phyloP scores from a whole-genome alignment of 176 grass and related monocot genomes.

The Eleusine indica region DNA sequence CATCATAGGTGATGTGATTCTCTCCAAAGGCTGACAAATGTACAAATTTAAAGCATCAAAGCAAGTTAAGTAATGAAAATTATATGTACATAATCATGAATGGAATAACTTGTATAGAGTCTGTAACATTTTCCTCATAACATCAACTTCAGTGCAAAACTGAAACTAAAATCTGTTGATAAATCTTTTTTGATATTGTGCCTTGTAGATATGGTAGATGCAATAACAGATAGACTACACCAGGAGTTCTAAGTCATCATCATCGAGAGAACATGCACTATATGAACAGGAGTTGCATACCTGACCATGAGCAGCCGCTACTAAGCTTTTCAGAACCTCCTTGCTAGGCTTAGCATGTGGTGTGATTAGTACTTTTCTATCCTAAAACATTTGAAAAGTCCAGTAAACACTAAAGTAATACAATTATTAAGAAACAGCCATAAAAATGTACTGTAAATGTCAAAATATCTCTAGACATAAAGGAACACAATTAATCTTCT shows the following conservation, averaged over 20 bases:
- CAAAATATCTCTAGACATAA: constrained; percentile 32
- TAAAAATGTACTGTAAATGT: constrained; percentile 1
- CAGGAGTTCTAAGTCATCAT: not conserved
- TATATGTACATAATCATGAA: constrained; percentile 18
- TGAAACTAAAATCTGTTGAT: not conserved
- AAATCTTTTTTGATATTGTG: not conserved
- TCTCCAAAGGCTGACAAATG: constrained; percentile 45
- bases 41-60: not conserved
- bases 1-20: constrained; percentile 44
- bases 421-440: not conserved
- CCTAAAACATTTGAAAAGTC: constrained; percentile 53
- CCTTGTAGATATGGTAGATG: constrained; percentile 3
- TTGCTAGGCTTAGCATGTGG: constrained; percentile 70
- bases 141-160: not conserved
- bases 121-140: not conserved
- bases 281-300: constrained; percentile 40
- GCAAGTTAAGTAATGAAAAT: constrained; percentile 29
- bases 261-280: not conserved
- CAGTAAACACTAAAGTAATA: constrained; percentile 9
- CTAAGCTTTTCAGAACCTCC: constrained; percentile 75
- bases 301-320: constrained; percentile 74
- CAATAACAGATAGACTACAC: constrained; percentile 15
- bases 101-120: not conserved
- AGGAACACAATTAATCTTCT: constrained; percentile 17
- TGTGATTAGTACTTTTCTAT: constrained; percentile 76